phyloP scores from a whole-genome alignment of 345 rosid species.

The Salix udensis region DNA sequence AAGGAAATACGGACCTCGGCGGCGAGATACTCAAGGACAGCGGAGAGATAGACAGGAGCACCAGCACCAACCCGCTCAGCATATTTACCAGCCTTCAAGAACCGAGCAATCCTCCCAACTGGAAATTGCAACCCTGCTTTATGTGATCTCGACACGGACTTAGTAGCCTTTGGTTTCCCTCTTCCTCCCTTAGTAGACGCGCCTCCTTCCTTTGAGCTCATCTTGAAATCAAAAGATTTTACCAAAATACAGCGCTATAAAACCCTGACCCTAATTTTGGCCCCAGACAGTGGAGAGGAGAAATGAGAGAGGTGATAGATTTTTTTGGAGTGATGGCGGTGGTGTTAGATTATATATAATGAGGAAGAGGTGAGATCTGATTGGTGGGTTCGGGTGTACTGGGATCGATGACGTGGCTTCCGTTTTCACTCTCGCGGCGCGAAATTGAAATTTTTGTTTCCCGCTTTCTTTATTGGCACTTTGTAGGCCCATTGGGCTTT shows the following conservation, averaged over 20 bases:
- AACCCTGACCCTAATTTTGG: conserved; percentile 22
- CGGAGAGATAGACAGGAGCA: conserved; percentile 74
- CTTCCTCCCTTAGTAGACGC: conserved; percentile 63
- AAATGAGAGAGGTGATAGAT: not conserved
- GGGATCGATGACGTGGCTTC: conserved; percentile 51
- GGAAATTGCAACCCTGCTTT: conserved; percentile 78
- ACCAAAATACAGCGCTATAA: not conserved
- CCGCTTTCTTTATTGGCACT: not conserved
- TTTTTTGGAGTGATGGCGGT: too few species aligned
- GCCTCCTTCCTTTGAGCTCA: conserved; percentile 39
- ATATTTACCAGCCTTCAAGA: conserved; percentile 64
- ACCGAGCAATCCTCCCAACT: conserved; percentile 64
- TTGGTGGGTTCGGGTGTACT: conserved; percentile 17
- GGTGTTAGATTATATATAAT: conserved; percentile 29
- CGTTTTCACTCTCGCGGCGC: conserved; percentile 24
- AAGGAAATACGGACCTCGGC: conserved; percentile 48
- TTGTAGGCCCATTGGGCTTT: too few species aligned
- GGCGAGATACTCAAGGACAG: conserved; percentile 78
- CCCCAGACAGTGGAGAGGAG: accelerated
- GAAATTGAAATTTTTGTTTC: conserved; percentile 20
- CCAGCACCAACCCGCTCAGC: conserved; percentile 71
- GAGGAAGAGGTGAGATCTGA: not conserved
- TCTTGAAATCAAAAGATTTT: conserved; percentile 11
- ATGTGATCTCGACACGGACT: conserved; percentile 55
- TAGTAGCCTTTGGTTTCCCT: conserved; percentile 62